Base-by-base conservation (phyloP, 345 rosid species). In the Erucastrum elatum region DNA sequence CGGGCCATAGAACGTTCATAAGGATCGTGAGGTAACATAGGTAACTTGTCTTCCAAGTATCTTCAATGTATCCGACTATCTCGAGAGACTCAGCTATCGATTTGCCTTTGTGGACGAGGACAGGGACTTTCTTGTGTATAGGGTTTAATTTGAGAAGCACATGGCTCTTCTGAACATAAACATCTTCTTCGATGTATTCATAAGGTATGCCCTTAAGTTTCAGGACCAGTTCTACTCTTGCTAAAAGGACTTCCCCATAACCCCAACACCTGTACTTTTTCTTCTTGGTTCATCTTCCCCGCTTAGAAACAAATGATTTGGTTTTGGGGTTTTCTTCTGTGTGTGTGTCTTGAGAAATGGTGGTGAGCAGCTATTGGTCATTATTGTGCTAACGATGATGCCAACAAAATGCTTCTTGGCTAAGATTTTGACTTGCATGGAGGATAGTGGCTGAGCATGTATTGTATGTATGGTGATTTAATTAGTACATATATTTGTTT, bases 51-150 rank as follows among this genome's bases (percentile, higher is more conserved):
- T 79, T 83, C 90, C 89, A 89, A 2, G 84, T 81, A 25, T 89
- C 88, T 49, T 86, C 88, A 11, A 87, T 86, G 80, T 87, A 89
- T 71, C 87, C 86, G 27, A 87, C 73, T 44, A 87, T 86, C 33
- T 85, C 84, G 9, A 61, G 72, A 6, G 93, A 89, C 70, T 89
- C 90, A 0, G 80, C 77, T 0, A 87, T 70, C 4, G 89, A 72
- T 51, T 71, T 81, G 9, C 83, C 87, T 1, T 78, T 59, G 73
- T 89, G 90, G 74, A 85, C 44, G 3, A 89, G 86, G 44, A 89
- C 92, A 44, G 89, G 89, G 66, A 87, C 9, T 79, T 86, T 83
- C 83, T 86, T 87, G 83, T 85, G 81, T 31, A 87, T 17, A 1
- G 90, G 86, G 41, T 87, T 87, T 75, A 49, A 75, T 15, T 84